These are phyloP conservation scores for Cardiospermum halicacabum DNA, from an alignment of 345 rosid species.

Conservation along the genomic window DNA sequence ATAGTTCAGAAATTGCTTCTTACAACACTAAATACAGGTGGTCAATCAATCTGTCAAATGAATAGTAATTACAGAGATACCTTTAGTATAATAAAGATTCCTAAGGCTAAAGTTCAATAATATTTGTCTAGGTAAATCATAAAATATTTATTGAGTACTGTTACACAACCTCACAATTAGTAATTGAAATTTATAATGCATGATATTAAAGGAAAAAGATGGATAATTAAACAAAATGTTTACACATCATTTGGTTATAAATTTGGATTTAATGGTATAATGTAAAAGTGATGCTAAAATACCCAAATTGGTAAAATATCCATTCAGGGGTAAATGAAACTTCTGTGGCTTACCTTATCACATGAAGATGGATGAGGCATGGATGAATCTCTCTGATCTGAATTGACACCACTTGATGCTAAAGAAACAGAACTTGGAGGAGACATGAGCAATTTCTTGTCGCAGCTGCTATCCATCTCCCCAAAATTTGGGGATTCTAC, in stretches of 20 bases:
- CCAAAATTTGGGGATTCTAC: slow-evolving; percentile 41
- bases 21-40: slow-evolving; percentile 2
- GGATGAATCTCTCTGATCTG: slow-evolving; percentile 36
- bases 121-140: not conserved
- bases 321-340: not conserved
- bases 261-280: too few relatives aligned
- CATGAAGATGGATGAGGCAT: slow-evolving; percentile 41
- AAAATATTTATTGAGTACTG: too few relatives aligned
- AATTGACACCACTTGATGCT: slow-evolving; percentile 37
- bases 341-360: slow-evolving; percentile 50
- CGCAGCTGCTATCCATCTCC: slow-evolving; percentile 42
- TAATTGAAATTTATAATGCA: too few relatives aligned
- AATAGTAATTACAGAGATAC: not conserved
- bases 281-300: not conserved
- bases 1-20: slow-evolving; percentile 12
- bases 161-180: too few relatives aligned
- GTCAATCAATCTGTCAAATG: slow-evolving; percentile 1
- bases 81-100: not conserved
- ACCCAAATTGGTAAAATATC: not conserved
- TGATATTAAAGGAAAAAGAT: too few relatives aligned
- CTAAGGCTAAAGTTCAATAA: not conserved
- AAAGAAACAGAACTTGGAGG: slow-evolving; percentile 41
- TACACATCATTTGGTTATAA: too few relatives aligned
- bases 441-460: slow-evolving; percentile 32
- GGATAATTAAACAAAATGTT: too few relatives aligned